These are phyloP conservation scores for Phaeosphaeria sp. DNA, from an alignment of 2,329 filamentous ascomycete genomes.

Conservation along the genomic window DNA sequence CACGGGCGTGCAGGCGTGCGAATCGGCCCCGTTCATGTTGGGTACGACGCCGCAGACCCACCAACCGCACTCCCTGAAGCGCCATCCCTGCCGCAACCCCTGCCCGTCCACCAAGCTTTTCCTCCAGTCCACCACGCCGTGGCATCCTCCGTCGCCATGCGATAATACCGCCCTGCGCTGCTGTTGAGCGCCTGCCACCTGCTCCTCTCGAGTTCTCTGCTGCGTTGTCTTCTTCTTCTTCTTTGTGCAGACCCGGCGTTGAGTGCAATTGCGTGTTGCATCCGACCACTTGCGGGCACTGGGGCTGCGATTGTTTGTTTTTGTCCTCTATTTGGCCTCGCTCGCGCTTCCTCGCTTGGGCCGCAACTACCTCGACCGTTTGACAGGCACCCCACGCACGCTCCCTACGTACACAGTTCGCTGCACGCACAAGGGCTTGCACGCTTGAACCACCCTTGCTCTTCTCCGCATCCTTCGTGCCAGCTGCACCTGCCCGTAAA, in stretches of 20 bases:
- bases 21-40: conserved; percentile 22
- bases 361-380: conserved; percentile 35
- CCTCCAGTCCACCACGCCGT: conserved; percentile 14
- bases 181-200: conserved; percentile 1
- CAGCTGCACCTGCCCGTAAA: conserved; percentile 19
- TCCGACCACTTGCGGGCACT: background rate
- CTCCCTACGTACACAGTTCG: conserved; percentile 33
- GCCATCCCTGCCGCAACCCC: conserved; percentile 24
- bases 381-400: conserved; percentile 27
- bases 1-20: conserved; percentile 25
- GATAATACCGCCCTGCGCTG: conserved; percentile 19
- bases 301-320: conserved; percentile 2
- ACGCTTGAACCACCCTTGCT: conserved; percentile 34
- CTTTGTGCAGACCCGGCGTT: background rate
- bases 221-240: background rate
- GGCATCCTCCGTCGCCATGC: conserved; percentile 17
- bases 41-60: conserved; percentile 22
- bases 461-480: conserved; percentile 20
- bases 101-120: conserved; percentile 20
- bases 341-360: conserved; percentile 34
- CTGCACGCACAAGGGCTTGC: background rate
- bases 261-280: background rate
- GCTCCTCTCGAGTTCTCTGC: background rate
- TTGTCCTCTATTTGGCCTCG: conserved; percentile 1
- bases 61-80: conserved; percentile 33